A percentile compares a stretch with the other conserved stretches of the same genome.
Evolutionary conservation across 1,284 basidiomycete genomes (phyloP).

Genomic region (Neonothopanus nambi): DNA sequence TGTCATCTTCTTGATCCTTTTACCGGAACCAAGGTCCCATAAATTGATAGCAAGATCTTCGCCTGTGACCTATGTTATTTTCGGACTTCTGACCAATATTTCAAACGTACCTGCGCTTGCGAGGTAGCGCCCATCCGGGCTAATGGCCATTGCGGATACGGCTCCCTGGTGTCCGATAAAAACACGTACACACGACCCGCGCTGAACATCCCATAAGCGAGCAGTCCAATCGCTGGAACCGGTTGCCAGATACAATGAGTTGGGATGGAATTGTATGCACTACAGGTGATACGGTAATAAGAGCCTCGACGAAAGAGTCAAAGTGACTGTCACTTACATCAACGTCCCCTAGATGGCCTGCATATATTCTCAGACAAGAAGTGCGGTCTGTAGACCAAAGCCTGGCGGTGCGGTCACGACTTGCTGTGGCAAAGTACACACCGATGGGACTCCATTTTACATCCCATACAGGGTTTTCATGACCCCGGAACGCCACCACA

Average conservation of each 20-base stretch:
- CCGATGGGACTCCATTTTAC: slow-evolving; percentile 98
- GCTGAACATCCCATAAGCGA: slow-evolving; percentile 98
- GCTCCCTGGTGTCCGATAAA: slow-evolving; percentile 95
- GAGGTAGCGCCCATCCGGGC: slow-evolving; percentile 91
- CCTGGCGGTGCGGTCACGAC: slow-evolving; percentile 91
- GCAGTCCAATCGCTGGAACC: slow-evolving; percentile 96
- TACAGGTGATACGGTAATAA: slow-evolving; percentile 34
- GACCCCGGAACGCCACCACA: slow-evolving; percentile 92
- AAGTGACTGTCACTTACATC: slow-evolving; percentile 65
- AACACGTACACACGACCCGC: slow-evolving; percentile 89
- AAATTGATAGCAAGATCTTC: slow-evolving; percentile 93
- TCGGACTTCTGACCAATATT: not conserved
- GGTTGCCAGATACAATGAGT: slow-evolving; percentile 95
- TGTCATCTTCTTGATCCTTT: slow-evolving; percentile 95
- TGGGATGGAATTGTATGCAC: slow-evolving; percentile 97
- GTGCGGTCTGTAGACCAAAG: slow-evolving; percentile 95
- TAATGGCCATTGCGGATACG: slow-evolving; percentile 87
- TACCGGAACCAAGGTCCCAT: slow-evolving; percentile 95
- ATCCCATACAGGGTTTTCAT: slow-evolving; percentile 98
- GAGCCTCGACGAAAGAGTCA: slow-evolving; percentile 8
- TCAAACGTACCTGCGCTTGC: slow-evolving; percentile 77
- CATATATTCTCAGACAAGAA: slow-evolving; percentile 89
- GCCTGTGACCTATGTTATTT: slow-evolving; percentile 42
- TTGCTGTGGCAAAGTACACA: slow-evolving; percentile 97
- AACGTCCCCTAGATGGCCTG: slow-evolving; percentile 95